Evolutionary conservation across 345 rosid genomes (phyloP).

Genomic region (Hibiscus syriacus): DNA sequence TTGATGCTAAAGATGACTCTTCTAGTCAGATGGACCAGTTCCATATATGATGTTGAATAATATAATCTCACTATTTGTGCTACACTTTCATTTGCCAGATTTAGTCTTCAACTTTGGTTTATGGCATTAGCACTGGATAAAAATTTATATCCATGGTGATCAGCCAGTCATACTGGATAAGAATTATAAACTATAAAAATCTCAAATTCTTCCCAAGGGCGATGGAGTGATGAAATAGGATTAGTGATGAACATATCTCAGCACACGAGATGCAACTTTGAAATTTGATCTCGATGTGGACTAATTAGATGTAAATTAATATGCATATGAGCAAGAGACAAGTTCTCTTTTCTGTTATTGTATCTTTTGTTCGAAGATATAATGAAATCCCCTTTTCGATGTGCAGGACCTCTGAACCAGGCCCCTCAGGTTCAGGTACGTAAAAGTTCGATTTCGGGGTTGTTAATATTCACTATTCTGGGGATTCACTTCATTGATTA

Average conservation of each 20-base stretch:
- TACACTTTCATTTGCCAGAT: background rate
- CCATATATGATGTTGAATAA: background rate
- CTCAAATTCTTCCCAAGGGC: background rate
- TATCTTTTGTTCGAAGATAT: background rate
- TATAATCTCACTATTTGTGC: background rate
- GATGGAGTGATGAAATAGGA: background rate
- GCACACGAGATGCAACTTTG: background rate
- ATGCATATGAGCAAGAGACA: background rate
- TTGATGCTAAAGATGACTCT: too few relatives aligned
- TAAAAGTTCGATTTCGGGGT: conserved; percentile 1
- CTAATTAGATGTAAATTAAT: background rate
- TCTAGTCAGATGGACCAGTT: too few relatives aligned
- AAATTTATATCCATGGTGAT: background rate
- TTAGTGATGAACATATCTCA: background rate
- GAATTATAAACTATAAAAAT: background rate
- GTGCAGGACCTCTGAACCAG: conserved; percentile 52
- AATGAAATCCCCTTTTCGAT: conserved; percentile 8
- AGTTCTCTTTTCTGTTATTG: background rate
- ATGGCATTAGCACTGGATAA: background rate
- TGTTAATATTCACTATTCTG: background rate
- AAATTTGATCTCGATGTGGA: background rate
- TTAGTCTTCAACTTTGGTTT: background rate
- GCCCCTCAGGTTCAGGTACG: conserved; percentile 41
- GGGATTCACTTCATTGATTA: background rate
- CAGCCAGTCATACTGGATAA: background rate